Percentiles rank a stretch among this genome's conserved stretches.
phyloP scores from a whole-genome alignment of 1,284 basidiomycete genomes.

The Sphagnurus paluster region DNA sequence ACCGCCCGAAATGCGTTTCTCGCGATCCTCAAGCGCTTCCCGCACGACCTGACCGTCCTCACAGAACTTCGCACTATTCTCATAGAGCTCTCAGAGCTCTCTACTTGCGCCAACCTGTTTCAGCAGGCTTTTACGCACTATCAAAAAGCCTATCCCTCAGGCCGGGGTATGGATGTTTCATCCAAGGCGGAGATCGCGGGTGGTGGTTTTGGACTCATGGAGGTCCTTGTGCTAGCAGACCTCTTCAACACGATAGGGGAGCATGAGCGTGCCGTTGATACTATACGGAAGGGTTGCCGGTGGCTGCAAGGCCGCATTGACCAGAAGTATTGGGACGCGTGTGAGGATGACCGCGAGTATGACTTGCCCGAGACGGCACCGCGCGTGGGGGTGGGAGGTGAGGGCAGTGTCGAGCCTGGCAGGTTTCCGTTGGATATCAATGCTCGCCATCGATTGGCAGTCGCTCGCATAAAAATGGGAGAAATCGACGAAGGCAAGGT shows the following conservation, averaged over 20 bases:
- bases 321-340: slow-evolving; percentile 80
- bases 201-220: slow-evolving; percentile 59
- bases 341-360: slow-evolving; percentile 88
- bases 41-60: slow-evolving; percentile 82
- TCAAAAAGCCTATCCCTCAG: slow-evolving; percentile 36
- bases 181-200: slow-evolving; percentile 42
- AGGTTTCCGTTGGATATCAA: slow-evolving; percentile 76
- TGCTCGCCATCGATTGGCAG: slow-evolving; percentile 82
- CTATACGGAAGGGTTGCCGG: slow-evolving; percentile 76
- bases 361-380: slow-evolving; percentile 47
- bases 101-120: slow-evolving; percentile 63
- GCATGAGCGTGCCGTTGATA: slow-evolving; percentile 67
- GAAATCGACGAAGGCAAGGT: slow-evolving; percentile 85
- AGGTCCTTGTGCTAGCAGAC: slow-evolving; percentile 81
- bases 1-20: slow-evolving; percentile 80
- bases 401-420: slow-evolving; percentile 45
- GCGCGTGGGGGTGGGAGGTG: slow-evolving; percentile 29
- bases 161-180: slow-evolving; percentile 33
- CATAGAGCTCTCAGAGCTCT: slow-evolving; percentile 66
- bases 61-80: slow-evolving; percentile 81
- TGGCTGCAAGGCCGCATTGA: slow-evolving; percentile 87
- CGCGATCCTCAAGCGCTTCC: slow-evolving; percentile 74
- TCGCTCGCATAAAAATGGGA: slow-evolving; percentile 82
- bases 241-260: slow-evolving; percentile 74
- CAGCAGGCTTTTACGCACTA: slow-evolving; percentile 59